Percentiles rank a stretch among this genome's conserved stretches.
Conservation (phyloP, 345 rosid genomes). For the Citrus australasica region DNA sequence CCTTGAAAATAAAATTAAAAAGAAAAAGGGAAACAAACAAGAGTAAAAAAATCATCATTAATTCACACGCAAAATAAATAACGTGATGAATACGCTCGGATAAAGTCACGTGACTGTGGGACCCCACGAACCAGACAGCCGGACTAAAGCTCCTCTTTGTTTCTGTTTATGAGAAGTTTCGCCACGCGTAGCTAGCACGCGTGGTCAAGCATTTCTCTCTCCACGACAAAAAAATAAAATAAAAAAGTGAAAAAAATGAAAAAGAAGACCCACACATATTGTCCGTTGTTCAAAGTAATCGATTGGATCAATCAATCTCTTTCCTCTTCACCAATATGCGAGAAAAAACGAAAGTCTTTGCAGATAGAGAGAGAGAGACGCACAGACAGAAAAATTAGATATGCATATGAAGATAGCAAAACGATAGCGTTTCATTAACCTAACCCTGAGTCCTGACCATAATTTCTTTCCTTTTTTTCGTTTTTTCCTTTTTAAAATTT, state of each 20-base stretch:
- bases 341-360: background rate
- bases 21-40: background rate
- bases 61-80: background rate
- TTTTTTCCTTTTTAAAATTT: too few relatives aligned
- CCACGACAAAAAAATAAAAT: background rate
- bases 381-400: background rate
- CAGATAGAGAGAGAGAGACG: background rate
- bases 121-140: background rate
- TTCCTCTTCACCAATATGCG: background rate
- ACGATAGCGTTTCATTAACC: constrained; percentile 13
- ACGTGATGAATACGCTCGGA: constrained; percentile 6
- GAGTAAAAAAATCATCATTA: background rate
- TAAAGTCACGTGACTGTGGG: constrained; percentile 9
- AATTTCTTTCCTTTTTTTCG: background rate
- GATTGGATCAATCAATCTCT: constrained; percentile 4
- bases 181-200: constrained; percentile 1
- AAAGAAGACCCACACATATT: constrained; percentile 4
- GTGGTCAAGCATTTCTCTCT: constrained; percentile 8
- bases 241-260: background rate
- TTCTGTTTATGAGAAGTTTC: background rate
- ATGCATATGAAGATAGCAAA: background rate
- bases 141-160: background rate
- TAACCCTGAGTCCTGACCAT: constrained; percentile 9
- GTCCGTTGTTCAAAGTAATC: constrained; percentile 16
- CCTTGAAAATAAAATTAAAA: background rate